Conservation (phyloP, 192 early-diverging fungal genomes). For the Lobulomyces angularis region DNA sequence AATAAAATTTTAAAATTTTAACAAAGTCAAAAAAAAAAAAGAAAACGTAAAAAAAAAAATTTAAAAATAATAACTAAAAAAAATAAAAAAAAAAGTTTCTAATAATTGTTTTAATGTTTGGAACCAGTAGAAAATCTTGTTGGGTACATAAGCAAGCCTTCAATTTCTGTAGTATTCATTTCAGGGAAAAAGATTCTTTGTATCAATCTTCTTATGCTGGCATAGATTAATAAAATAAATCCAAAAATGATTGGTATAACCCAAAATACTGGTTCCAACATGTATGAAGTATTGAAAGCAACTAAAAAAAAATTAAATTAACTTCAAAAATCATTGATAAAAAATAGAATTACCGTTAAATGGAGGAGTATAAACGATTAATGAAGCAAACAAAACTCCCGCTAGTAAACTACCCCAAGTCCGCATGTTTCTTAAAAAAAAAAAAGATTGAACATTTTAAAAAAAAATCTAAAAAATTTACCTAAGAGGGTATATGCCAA, state of each 20-base stretch:
- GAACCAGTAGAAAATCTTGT: conserved; percentile 51
- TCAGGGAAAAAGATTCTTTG: conserved; percentile 19
- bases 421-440: conserved; percentile 66
- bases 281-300: conserved; percentile 55
- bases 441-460: no score
- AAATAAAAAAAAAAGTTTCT: no score
- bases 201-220: conserved; percentile 38
- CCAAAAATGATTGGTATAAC: conserved; percentile 81
- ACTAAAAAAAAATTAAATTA: conserved; percentile 12
- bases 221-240: conserved; percentile 61
- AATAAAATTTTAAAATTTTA: no score
- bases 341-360: conserved; percentile 29
- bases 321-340: conserved; percentile 11
- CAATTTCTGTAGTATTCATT: conserved; percentile 61
- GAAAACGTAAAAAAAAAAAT: no score
- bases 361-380: conserved; percentile 76
- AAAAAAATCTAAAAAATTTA: neutral
- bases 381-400: conserved; percentile 51
- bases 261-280: conserved; percentile 61
- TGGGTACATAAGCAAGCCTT: conserved; percentile 76
- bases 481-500: conserved; percentile 28
- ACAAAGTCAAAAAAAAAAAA: no score
- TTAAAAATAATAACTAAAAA: no score
- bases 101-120: no score
- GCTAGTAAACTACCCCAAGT: conserved; percentile 59